These are phyloP conservation scores for Carex pumila DNA, from an alignment of 176 grass and related monocot species.

Conservation along the genomic window DNA sequence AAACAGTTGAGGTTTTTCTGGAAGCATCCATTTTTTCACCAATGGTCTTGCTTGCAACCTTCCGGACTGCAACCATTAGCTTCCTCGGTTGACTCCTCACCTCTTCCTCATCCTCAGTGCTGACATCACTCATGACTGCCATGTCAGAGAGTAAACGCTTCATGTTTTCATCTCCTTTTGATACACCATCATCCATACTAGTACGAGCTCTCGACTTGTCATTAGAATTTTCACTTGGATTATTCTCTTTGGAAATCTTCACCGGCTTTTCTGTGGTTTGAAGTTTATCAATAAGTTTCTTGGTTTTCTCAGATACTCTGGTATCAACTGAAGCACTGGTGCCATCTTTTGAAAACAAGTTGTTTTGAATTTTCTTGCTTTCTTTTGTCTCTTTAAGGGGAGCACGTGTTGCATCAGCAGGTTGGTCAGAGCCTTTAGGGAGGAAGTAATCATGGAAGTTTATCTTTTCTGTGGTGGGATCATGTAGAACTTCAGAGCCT, in stretches of 20 bases:
- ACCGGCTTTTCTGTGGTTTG: constrained; percentile 22
- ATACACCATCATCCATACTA: background rate
- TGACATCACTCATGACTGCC: constrained; percentile 42
- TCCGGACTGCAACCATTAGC: constrained; percentile 48
- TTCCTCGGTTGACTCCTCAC: constrained; percentile 12
- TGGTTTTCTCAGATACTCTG: background rate
- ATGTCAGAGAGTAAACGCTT: constrained; percentile 26
- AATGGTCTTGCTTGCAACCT: constrained; percentile 42
- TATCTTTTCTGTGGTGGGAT: background rate
- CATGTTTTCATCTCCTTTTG: constrained; percentile 20
- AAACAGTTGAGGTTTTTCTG: constrained; percentile 22
- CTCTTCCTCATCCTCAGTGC: constrained; percentile 35
- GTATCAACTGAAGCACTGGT: background rate
- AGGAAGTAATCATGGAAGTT: background rate
- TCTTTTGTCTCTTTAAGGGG: background rate
- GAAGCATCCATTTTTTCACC: constrained; percentile 20
- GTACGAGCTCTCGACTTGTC: constrained; percentile 12
- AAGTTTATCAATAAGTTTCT: constrained; percentile 13
- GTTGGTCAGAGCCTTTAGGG: background rate
- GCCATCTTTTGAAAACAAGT: background rate
- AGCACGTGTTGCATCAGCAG: background rate
- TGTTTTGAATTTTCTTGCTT: background rate
- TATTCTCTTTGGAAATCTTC: constrained; percentile 16
- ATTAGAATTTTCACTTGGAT: constrained; percentile 25
- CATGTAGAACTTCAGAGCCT: background rate